Conservation (phyloP, 2,329 filamentous ascomycete genomes). For the Didymella keratinophila region DNA sequence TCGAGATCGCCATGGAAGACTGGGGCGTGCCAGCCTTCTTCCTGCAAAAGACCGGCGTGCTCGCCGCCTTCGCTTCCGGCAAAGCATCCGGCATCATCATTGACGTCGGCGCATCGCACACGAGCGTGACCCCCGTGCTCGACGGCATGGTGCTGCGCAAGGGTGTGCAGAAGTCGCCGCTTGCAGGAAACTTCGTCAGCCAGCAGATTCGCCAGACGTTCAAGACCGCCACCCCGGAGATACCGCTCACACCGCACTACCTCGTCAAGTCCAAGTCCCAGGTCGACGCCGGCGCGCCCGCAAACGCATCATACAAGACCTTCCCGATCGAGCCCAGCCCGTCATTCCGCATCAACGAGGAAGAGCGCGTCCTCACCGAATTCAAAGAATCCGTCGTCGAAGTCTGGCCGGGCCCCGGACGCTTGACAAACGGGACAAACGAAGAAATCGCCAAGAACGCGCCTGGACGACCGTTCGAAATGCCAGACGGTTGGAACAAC, state of each 20-base stretch:
- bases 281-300: conserved; percentile 83
- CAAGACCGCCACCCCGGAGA: conserved; percentile 69
- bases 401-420: conserved; percentile 83
- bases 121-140: conserved; percentile 88
- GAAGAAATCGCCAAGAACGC: conserved; percentile 76
- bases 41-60: conserved; percentile 85
- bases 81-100: conserved; percentile 93
- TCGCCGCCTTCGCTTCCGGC: conserved; percentile 90
- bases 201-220: conserved; percentile 86
- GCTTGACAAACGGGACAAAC: conserved; percentile 67
- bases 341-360: conserved; percentile 84
- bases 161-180: conserved; percentile 80
- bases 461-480: conserved; percentile 90
- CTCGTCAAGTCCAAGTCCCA: conserved; percentile 86
- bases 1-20: conserved; percentile 96
- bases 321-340: conserved; percentile 67
- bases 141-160: conserved; percentile 95
- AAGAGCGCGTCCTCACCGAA: conserved; percentile 91
- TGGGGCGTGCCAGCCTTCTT: conserved; percentile 97
- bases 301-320: conserved; percentile 76
- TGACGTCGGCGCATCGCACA: conserved; percentile 87
- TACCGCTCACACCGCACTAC: conserved; percentile 84
- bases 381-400: conserved; percentile 99
- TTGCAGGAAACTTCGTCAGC: conserved; percentile 90
- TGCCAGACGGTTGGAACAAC: conserved; percentile 96